Base-by-base conservation (phyloP, 106 monocot species). In the Apostasia shenzhenica region DNA sequence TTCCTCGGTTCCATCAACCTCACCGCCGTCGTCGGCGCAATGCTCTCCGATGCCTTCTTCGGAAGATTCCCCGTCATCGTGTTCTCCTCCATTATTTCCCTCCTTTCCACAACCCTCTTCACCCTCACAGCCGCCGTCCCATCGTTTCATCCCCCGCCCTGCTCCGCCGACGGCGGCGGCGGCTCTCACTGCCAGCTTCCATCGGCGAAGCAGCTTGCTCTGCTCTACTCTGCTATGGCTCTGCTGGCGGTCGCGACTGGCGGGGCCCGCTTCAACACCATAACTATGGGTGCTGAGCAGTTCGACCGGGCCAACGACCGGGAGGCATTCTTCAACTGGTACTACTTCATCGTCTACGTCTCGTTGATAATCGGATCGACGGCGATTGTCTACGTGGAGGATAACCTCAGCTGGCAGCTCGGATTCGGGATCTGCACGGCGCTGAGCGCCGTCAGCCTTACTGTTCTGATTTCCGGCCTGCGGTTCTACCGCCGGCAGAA, bases 251-350 rank as follows among this genome's bases (percentile, higher is more conserved):
- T 81, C 45, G 87, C 75, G 3, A 38, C 50, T 3, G 87, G 79
- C 4, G 87, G 91, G 6, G 67, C 78, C 12, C 76, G 87, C 61
- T 84, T 82, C 82, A 85, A 57, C 68, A 69, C 55, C 3, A 66
- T 66, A 45, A 72, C 87, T 5, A 66, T 91, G 73, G 91, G 87
- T 8, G 91, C 85, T 4, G 57, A 76, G 70, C 87, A 91, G 67
- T 82, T 88, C 61, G 78, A 80, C 68, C 2, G 57, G n/a, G 53
- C 59, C 3, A 5, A n/a, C 1, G 84, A 91, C 39, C 77, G 62
- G 6, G 80, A 80, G 40, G 39, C 68, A 2, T 87, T 80, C 80
- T 84, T 91, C 76, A 85, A 87, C 75, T 87, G 91, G 91, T 85
- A 46, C 82, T 88, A 82, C 85, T 63, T 82, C 43, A 58, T 80